These are phyloP conservation scores for Talaromyces sp. DNA, from an alignment of 2,329 filamentous ascomycete species.

Conservation along the genomic window DNA sequence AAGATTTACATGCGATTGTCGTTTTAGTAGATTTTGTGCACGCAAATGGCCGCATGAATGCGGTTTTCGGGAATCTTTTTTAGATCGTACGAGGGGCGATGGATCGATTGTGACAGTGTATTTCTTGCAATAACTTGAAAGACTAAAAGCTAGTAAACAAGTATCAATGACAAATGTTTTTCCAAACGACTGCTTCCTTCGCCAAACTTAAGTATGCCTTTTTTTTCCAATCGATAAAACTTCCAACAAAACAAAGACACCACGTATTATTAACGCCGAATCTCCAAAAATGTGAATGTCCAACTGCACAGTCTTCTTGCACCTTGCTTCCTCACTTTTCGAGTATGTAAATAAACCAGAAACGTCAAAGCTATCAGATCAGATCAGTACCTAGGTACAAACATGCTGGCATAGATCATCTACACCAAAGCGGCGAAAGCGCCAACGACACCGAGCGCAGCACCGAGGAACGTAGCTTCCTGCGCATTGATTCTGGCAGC, in stretches of 20 bases:
- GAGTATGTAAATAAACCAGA: background rate
- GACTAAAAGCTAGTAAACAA: no score
- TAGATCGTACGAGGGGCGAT: no score
- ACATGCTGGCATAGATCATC: background rate
- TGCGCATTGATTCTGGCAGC: constrained; percentile 9
- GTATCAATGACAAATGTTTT: background rate
- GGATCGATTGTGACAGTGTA: no score
- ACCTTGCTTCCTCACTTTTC: background rate
- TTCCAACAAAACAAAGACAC: background rate
- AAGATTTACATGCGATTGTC: no score
- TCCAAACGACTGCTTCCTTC: background rate
- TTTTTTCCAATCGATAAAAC: background rate
- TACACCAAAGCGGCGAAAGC: constrained; percentile 13
- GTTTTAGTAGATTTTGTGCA: no score
- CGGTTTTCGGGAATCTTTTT: no score
- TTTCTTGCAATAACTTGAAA: no score
- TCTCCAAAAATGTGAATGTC: background rate
- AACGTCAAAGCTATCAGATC: background rate
- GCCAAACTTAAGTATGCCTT: background rate
- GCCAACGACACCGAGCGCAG: constrained; percentile 12
- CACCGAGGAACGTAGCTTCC: constrained; percentile 6
- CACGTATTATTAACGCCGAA: background rate
- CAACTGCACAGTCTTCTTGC: background rate
- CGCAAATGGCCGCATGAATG: no score
- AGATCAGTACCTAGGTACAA: background rate